Percentiles rank a stretch among this genome's conserved stretches.
phyloP scores from a whole-genome alignment of 352 stramenopile genomes.

The Peronospora tabacina region DNA sequence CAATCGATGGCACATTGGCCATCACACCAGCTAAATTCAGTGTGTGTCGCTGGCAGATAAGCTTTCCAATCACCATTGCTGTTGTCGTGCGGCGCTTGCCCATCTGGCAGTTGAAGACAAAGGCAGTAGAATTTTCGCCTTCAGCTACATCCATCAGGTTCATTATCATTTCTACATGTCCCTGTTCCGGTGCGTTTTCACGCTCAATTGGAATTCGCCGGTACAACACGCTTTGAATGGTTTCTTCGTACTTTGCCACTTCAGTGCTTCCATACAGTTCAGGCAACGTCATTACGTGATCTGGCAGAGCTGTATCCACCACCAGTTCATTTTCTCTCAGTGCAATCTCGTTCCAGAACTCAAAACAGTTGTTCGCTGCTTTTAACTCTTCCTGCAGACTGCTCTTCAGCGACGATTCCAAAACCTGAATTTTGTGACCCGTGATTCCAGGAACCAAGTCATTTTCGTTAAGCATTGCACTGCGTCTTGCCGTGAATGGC shows the following conservation, averaged over 20 bases:
- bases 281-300: conserved; percentile 48
- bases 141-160: conserved; percentile 39
- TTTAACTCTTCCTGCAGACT: conserved; percentile 66
- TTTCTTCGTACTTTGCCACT: conserved; percentile 24
- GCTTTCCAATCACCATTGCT: conserved; percentile 54
- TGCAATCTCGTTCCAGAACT: conserved; percentile 76
- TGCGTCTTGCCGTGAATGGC: conserved; percentile 63
- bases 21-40: conserved; percentile 16
- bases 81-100: conserved; percentile 78
- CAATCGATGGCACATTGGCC: neutral
- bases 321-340: conserved; percentile 62
- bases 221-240: conserved; percentile 52
- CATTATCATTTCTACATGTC: conserved; percentile 60
- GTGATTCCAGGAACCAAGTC: conserved; percentile 77
- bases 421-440: conserved; percentile 69
- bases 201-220: conserved; percentile 70
- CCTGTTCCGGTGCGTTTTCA: conserved; percentile 75
- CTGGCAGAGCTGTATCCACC: conserved; percentile 30
- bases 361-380: conserved; percentile 38
- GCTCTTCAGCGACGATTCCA: conserved; percentile 74
- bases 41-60: conserved; percentile 50
- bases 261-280: conserved; percentile 54
- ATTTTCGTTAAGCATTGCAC: conserved; percentile 76
- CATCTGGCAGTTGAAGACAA: conserved; percentile 87
- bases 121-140: conserved; percentile 44